Evolutionary conservation across 1,139 yeast genomes (phyloP), one percentile per base, ranked within the genome.

Genomic region (Maudiozyma humilis): DNA sequence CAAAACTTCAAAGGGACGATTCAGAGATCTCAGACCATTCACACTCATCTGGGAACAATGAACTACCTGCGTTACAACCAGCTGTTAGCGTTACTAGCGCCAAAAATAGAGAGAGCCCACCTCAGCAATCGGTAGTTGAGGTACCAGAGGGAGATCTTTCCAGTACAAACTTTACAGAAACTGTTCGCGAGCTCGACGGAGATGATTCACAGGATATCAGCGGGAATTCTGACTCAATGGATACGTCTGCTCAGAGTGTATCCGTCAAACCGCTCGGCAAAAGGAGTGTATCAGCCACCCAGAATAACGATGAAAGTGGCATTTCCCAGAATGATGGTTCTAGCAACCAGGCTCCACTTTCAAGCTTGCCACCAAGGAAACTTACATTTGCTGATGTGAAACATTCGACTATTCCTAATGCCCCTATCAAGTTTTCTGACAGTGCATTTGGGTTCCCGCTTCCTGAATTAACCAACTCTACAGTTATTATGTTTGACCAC

Each of bases 371-470:
- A 10, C 61, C 64, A 8, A 51, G 64, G 19, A 66, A 64, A 47
- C 48, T 67, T 7, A 58, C 65, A 2, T 55, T 63, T 43, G 64
- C 55, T 18, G 64, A 62, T 47, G 59, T 65, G 2, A 52, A 53
- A 15, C 57, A 60, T 41, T 58, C 67, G 1, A 58, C 53, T 38
- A 65, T 55, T 44, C 76, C 79, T 1, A 83, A 83, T 57, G 86
- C 83, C 47, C 89, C 93, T 0, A 74, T 82, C 37, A 78, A 79
- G 51, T 82, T 82, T 64, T 80, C 85, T 2, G 91, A 82, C 52
- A 81, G 89, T 19, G 89, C 91, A 3, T 83, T 83, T 66, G 94
- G 94, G 3, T 83, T 83, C 65, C 93, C 94, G 3, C 67, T 83
- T 45, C 94, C 94, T 1, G 88, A 88, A 32, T 76, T 86, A 20